phyloP scores from a whole-genome alignment of 83 land plant species.

The Isoetes engelmannii region DNA sequence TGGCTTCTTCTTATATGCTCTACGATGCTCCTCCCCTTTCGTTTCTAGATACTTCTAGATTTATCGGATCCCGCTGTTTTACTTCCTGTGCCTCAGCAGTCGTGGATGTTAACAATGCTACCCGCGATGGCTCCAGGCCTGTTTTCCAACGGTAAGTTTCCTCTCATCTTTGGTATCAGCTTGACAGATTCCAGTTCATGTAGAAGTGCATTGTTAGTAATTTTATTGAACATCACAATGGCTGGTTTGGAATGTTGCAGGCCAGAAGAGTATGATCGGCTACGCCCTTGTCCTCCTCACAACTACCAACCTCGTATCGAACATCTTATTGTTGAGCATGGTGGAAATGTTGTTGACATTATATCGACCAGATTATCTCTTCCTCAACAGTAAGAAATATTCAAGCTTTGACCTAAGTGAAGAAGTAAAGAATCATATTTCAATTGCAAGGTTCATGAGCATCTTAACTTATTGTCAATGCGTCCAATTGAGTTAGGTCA shows the following conservation, averaged over 20 bases:
- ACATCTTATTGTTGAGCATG: slow-evolving; percentile 65
- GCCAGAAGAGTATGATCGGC: slow-evolving; percentile 47
- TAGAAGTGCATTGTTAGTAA: too few relatives aligned
- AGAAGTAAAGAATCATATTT: neutral
- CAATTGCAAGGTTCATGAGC: slow-evolving; percentile 1
- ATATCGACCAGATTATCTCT: slow-evolving; percentile 56
- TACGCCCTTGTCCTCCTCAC: slow-evolving; percentile 66
- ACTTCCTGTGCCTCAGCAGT: too few relatives aligned
- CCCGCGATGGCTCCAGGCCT: too few relatives aligned
- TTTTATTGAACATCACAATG: neutral
- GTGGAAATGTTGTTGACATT: slow-evolving; percentile 60
- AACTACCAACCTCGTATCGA: slow-evolving; percentile 60
- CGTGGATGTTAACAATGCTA: too few relatives aligned
- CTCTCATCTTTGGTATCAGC: too few relatives aligned
- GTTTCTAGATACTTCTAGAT: too few relatives aligned
- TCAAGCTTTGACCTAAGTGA: neutral
- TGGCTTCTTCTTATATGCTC: too few relatives aligned
- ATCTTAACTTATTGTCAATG: neutral
- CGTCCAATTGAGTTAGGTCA: neutral
- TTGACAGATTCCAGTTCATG: too few relatives aligned
- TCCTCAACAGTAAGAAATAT: slow-evolving; percentile 62
- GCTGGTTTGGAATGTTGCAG: slow-evolving; percentile 18
- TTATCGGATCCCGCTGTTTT: too few relatives aligned
- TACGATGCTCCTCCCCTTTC: too few relatives aligned
- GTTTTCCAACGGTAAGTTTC: too few relatives aligned